phyloP scores from a whole-genome alignment of 225 moss, liverwort and hornwort genomes.

The Climacium dendroides region DNA sequence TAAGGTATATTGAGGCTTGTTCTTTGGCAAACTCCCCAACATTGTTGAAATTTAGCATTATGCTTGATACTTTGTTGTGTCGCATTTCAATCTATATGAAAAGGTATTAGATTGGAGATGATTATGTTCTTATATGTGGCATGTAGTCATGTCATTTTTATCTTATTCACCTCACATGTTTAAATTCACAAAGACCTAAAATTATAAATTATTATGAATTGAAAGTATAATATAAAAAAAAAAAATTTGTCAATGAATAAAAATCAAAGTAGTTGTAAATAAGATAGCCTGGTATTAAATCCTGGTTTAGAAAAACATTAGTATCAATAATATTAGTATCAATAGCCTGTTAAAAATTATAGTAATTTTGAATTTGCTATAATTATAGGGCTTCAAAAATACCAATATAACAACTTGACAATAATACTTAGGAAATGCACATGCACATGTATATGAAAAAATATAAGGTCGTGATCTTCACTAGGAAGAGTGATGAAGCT shows the following conservation, averaged over 20 bases:
- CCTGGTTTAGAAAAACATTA: not conserved
- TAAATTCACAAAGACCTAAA: not conserved
- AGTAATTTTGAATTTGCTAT: not conserved
- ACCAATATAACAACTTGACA: not conserved
- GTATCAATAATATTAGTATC: not conserved
- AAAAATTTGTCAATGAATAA: not conserved
- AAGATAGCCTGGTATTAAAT: no score
- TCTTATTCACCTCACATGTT: not conserved
- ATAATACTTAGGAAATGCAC: fast-evolving
- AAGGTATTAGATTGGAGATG: not conserved
- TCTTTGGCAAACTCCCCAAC: not conserved
- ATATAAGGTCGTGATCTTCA: not conserved
- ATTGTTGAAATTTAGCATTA: not conserved
- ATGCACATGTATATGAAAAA: not conserved
- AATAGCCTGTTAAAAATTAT: not conserved
- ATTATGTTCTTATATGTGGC: not conserved
- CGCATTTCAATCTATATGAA: not conserved
- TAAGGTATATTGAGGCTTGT: not conserved
- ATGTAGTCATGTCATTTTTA: not conserved
- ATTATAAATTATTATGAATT: not conserved
- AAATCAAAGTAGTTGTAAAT: not conserved
- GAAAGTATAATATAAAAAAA: not conserved
- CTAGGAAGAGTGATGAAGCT: not conserved
- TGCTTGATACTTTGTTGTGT: no score
- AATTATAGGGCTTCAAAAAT: not conserved